Conservation (phyloP, 768 basidiomycete genomes). For the Nidularia pulvinata region DNA sequence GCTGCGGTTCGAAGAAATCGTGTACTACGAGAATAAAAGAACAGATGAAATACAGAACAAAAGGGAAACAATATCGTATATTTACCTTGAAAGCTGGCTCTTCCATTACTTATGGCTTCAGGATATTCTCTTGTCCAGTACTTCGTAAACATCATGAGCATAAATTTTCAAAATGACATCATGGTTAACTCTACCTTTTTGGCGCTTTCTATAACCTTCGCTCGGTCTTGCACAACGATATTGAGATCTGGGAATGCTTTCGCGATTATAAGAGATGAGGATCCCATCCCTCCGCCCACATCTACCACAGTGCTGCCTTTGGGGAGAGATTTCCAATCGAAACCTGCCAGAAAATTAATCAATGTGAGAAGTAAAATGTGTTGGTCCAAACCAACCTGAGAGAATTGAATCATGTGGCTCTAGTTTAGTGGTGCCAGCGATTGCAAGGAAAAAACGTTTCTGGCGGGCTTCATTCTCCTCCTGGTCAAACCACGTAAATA, state of each 20-base stretch:
- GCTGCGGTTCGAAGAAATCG: conserved; percentile 60
- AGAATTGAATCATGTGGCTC: conserved; percentile 16
- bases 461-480: conserved; percentile 14
- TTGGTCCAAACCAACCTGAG: conserved; percentile 2
- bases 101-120: not conserved
- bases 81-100: not conserved
- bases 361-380: too few species aligned
- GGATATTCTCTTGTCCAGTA: not conserved
- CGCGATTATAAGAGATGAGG: not conserved
- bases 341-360: not conserved
- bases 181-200: not conserved
- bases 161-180: too few species aligned
- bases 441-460: conserved; percentile 29
- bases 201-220: not conserved
- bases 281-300: not conserved
- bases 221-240: not conserved
- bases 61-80: not conserved
- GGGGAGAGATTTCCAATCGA: not conserved
- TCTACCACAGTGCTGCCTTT: not conserved
- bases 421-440: conserved; percentile 15
- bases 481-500: conserved; percentile 21
- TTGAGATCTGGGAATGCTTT: not conserved
- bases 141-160: not conserved
- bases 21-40: conserved; percentile 28
- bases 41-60: too few species aligned